Evolutionary conservation across 345 rosid genomes (phyloP).

Genomic region (Eucalyptus pauciflora): DNA sequence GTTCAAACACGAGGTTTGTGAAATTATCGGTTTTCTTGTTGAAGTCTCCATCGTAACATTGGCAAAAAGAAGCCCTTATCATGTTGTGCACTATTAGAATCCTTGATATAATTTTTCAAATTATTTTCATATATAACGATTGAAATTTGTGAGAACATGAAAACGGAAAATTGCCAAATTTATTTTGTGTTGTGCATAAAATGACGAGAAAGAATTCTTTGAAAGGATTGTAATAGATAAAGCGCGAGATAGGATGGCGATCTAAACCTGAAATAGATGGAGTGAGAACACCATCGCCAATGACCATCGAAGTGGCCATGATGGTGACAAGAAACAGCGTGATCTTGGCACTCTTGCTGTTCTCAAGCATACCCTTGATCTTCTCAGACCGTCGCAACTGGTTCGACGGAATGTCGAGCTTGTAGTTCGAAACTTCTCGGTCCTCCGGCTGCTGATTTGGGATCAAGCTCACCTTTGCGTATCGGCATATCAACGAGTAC

Average conservation of each 20-base stretch:
- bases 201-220: neutral
- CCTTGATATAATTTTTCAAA: neutral
- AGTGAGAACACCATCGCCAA: constrained; percentile 80
- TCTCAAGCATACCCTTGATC: constrained; percentile 41
- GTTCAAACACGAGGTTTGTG: neutral
- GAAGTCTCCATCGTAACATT: neutral
- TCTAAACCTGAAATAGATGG: constrained; percentile 60
- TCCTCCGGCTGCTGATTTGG: constrained; percentile 77
- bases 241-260: neutral
- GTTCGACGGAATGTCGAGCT: constrained; percentile 33
- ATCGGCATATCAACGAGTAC: constrained; percentile 52
- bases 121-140: neutral
- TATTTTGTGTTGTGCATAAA: neutral
- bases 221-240: neutral
- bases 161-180: neutral
- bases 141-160: neutral
- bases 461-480: constrained; percentile 37
- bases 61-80: neutral
- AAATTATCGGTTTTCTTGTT: neutral
- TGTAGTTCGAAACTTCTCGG: constrained; percentile 45
- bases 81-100: neutral
- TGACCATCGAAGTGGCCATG: constrained; percentile 73
- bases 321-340: constrained; percentile 54
- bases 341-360: constrained; percentile 12
- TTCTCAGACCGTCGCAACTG: constrained; percentile 24